Base-by-base conservation (phyloP, 345 rosid genomes). In the Murraya koenigii region DNA sequence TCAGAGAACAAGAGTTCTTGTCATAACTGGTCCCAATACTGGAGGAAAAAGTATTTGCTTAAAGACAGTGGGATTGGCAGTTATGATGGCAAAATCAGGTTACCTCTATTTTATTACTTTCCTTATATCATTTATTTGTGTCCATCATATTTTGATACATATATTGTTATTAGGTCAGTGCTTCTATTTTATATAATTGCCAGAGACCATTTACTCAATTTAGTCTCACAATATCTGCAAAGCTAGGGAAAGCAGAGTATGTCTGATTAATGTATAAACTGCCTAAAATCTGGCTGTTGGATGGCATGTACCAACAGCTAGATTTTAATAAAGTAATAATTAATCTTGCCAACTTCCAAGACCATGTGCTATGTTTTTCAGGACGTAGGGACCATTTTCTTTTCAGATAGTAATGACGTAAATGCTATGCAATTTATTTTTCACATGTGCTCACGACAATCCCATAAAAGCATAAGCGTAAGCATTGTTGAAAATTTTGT, bases 1-100 rank as follows among this genome's bases (percentile, higher is more conserved):
- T 66, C 76, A 65, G 73, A 89, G 86, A 76, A 92, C 96, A 33
- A 91, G 85, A 83, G 97, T 95, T 79, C 87, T 93, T 78, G 85
- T 93, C 72, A 89, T 95, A 76, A 95, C 98, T 25, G 98, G 98
- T 73, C 98, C 99, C n/a, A 95, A 93, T 79, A 95, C 97, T 8
- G 99, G 99, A 66, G 98, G 99, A 69, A 93, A 93, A 90, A 95
- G 98, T 60, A 90, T 90, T 70, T 91, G 94, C 90, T 86, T 95
- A 67, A 95, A 95, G 88, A 92, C 99, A 47, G 82, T 92, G 81
- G 99, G 97, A 86, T 90, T 95, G 86, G 96, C 95, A 72, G 90
- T 94, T 74, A 85, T 95, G 94, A 95, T 95, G 99, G 97, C 96
- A 74, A 93, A 92, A 87, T 89, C 97, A 84, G 99, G 99, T 91